Evolutionary conservation across 139 green algal genomes (phyloP), one percentile per base, ranked within the genome.

Genomic region (Coccomyxa sp.): DNA sequence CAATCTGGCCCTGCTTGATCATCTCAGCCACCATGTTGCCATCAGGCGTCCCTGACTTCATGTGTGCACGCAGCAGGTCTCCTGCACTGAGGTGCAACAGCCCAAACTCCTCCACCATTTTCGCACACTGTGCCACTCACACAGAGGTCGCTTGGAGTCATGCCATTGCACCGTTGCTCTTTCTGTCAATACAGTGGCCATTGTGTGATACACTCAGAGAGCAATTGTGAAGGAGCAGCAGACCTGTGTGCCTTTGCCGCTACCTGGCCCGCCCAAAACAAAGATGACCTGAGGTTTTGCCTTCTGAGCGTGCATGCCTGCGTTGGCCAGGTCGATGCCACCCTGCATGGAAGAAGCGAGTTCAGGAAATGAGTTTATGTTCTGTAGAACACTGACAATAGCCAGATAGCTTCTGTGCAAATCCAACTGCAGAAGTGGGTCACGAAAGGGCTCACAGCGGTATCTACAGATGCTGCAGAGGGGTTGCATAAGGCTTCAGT

Each of bases 1-100:
- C 95, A 83, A 98, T 98, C 85, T 97, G 90, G 12, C 96, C 96
- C 76, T 98, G 83, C 83, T 95, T 92, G 80, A 99, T 99, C 93
- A 99, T 98, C 25, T 96, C 91, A 28, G 94, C 91, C 58, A 98
- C 93, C 95, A 95, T 96, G 77, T 95, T 90, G 57, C 96, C 96
- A 57, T 98, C 93, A 4, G 88, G 45, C 30, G 85, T 95, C 67
- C 96, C 96, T n/a, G 84, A 93, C 79, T 96, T 94, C 80, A 98
- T 94, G 76, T 98, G 93, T n/a, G 90, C 92, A 25, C 96, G 89
- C 67, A 99, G 92, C 58, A 99, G 88, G 81, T 99, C 96, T 3
- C 96, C 96, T n/a, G 96, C 96, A 58, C 87, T 95, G 1, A 99
- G 88, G 86, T 98, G 96, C 13, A 92, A 86, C 30, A 98, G 85